phyloP scores from a whole-genome alignment of 2,329 filamentous ascomycete genomes.

The Aspergillus neotritici region DNA sequence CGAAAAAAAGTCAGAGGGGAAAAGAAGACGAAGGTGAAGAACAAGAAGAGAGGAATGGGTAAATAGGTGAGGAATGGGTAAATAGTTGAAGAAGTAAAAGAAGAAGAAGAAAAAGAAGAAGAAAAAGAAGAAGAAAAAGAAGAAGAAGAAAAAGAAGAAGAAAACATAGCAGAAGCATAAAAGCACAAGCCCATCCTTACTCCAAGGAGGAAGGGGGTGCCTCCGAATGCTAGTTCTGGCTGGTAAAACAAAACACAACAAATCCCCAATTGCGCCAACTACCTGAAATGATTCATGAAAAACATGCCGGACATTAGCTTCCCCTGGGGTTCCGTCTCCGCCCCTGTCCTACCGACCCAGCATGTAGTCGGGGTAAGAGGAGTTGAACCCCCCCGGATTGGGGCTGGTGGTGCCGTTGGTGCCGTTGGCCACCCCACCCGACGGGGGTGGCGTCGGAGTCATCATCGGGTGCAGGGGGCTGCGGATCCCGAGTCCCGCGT shows the following conservation, averaged over 20 bases:
- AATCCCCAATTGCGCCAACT: slow-evolving; percentile 35
- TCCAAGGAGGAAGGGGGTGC: slow-evolving; percentile 32
- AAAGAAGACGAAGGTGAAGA: slow-evolving; percentile 14
- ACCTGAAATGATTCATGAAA: slow-evolving; percentile 34
- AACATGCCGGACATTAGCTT: slow-evolving; percentile 41
- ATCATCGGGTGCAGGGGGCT: slow-evolving; percentile 30
- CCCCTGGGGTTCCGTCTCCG: slow-evolving; percentile 16
- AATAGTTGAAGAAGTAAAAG: slow-evolving; percentile 18
- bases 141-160: slow-evolving; percentile 10
- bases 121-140: slow-evolving; percentile 13
- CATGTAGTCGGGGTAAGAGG: slow-evolving; percentile 45
- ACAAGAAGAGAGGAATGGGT: slow-evolving; percentile 8
- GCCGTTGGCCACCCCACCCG: slow-evolving; percentile 24
- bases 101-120: slow-evolving; percentile 12
- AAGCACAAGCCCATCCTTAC: slow-evolving; percentile 32
- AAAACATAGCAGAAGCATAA: slow-evolving; percentile 20
- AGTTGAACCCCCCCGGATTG: slow-evolving; percentile 32
- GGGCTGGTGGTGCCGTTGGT: slow-evolving; percentile 24
- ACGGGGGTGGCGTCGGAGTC: slow-evolving; percentile 25
- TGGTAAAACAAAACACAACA: slow-evolving; percentile 31
- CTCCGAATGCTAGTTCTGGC: slow-evolving; percentile 39
- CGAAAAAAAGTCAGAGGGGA: slow-evolving; percentile 15
- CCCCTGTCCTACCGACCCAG: slow-evolving; percentile 37
- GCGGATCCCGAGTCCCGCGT: slow-evolving; percentile 36
- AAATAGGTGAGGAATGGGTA: slow-evolving; percentile 17